Evolutionary conservation across 2,329 filamentous ascomycete genomes (phyloP).

Genomic region (Exophiala calicioides): DNA sequence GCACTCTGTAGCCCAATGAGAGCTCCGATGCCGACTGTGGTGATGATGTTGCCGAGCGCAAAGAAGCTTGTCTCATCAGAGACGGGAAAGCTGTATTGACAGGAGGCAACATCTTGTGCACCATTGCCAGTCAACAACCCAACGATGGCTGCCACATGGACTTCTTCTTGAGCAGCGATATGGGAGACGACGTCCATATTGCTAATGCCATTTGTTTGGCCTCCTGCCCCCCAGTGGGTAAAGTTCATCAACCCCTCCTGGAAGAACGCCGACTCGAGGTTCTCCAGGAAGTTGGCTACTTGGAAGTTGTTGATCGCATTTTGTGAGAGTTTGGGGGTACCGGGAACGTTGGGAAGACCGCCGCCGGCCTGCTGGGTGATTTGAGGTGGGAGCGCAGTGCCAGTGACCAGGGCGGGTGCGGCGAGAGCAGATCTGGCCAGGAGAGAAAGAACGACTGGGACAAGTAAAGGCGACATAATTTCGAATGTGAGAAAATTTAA

Average conservation of each 20-base stretch:
- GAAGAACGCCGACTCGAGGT: slow-evolving; percentile 35
- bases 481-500: slow-evolving; percentile 7
- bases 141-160: slow-evolving; percentile 31
- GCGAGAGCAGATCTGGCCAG: slow-evolving; percentile 12
- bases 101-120: slow-evolving; percentile 30
- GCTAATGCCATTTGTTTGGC: slow-evolving; percentile 32
- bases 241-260: slow-evolving; percentile 34
- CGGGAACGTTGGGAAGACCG: slow-evolving; percentile 16
- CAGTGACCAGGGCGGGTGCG: slow-evolving; percentile 15
- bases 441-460: slow-evolving; percentile 18
- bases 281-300: slow-evolving; percentile 37
- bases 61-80: slow-evolving; percentile 33
- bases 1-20: slow-evolving; percentile 31
- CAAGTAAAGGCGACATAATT: slow-evolving; percentile 15
- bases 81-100: slow-evolving; percentile 34
- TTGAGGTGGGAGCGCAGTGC: slow-evolving; percentile 18
- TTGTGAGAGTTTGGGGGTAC: slow-evolving; percentile 8
- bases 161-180: slow-evolving; percentile 34
- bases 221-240: slow-evolving; percentile 31
- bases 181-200: slow-evolving; percentile 35
- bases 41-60: slow-evolving; percentile 36
- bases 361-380: slow-evolving; percentile 22
- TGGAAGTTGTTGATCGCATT: slow-evolving; percentile 24
- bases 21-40: slow-evolving; percentile 34
- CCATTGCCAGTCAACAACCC: slow-evolving; percentile 32